phyloP scores from a whole-genome alignment of 768 basidiomycete genomes.

The Saitozyma podzolica region DNA sequence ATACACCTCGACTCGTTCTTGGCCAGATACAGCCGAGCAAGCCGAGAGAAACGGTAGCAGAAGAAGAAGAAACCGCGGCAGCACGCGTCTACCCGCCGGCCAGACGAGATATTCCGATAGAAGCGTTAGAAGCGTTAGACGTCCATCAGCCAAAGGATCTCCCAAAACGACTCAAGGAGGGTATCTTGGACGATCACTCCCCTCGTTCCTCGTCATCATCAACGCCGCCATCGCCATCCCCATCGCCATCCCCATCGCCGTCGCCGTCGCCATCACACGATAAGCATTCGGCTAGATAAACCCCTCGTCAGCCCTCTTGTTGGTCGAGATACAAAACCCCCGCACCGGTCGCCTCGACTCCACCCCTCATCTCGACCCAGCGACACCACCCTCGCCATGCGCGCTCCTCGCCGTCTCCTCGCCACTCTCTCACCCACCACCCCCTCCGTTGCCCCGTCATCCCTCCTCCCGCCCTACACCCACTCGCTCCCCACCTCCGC shows the following conservation, averaged over 20 bases:
- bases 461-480: slow-evolving; percentile 7
- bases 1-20: too few species aligned
- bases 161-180: too few species aligned
- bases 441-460: not conserved
- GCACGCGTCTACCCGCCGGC: too few species aligned
- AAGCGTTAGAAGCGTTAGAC: too few species aligned
- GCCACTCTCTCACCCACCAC: slow-evolving; percentile 8
- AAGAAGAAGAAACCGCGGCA: too few species aligned
- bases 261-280: not conserved
- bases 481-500: not conserved
- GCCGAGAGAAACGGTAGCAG: too few species aligned
- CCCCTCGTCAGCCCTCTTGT: not conserved
- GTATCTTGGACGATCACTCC: too few species aligned
- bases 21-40: too few species aligned
- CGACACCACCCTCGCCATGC: not conserved
- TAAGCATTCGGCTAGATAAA: not conserved
- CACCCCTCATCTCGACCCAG: not conserved
- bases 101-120: too few species aligned
- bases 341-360: not conserved
- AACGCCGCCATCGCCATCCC: not conserved
- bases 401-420: slow-evolving; percentile 7
- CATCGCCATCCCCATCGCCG: not conserved
- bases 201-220: too few species aligned
- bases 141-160: too few species aligned
- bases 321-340: not conserved